Conservation (phyloP, 805 yeast genomes). For the Priceomyces castillae region DNA sequence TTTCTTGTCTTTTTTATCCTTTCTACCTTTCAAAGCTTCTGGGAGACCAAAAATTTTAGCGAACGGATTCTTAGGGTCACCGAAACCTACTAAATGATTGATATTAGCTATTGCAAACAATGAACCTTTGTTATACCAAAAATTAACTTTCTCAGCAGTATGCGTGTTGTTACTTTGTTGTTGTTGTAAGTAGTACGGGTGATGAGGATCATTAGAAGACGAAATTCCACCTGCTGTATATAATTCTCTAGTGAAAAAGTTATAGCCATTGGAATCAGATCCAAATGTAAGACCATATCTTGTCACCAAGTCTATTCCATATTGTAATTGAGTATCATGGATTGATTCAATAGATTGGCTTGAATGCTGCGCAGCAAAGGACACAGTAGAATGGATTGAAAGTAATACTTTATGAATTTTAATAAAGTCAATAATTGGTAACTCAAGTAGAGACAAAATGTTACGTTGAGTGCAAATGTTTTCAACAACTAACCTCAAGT, state of each 20-base stretch:
- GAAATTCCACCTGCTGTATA: constrained; percentile 34
- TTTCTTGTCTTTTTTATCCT: constrained; percentile 67
- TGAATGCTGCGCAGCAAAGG: constrained; percentile 8
- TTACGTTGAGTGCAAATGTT: constrained; percentile 68
- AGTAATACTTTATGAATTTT: constrained; percentile 67
- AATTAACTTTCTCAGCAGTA: constrained; percentile 51
- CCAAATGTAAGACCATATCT: constrained; percentile 68
- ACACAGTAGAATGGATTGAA: constrained; percentile 42
- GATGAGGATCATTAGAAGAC: constrained; percentile 29
- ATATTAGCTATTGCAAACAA: constrained; percentile 75
- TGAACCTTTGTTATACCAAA: constrained; percentile 76
- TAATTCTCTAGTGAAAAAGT: constrained; percentile 51
- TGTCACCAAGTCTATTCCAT: constrained; percentile 59
- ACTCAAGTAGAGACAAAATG: constrained; percentile 55
- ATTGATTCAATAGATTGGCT: constrained; percentile 22
- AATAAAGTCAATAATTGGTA: constrained; percentile 59
- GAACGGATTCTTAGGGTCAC: constrained; percentile 72
- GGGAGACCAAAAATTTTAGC: constrained; percentile 72
- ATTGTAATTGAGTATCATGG: constrained; percentile 47
- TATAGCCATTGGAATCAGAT: constrained; percentile 58
- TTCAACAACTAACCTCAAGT: constrained; percentile 73
- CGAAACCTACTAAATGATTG: constrained; percentile 73
- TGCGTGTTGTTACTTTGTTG: constrained; percentile 22
- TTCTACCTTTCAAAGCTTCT: constrained; percentile 67
- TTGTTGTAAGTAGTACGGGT: constrained; percentile 28